Conservation (phyloP, 2,329 filamentous ascomycete genomes). For the Lojkania enalia region DNA sequence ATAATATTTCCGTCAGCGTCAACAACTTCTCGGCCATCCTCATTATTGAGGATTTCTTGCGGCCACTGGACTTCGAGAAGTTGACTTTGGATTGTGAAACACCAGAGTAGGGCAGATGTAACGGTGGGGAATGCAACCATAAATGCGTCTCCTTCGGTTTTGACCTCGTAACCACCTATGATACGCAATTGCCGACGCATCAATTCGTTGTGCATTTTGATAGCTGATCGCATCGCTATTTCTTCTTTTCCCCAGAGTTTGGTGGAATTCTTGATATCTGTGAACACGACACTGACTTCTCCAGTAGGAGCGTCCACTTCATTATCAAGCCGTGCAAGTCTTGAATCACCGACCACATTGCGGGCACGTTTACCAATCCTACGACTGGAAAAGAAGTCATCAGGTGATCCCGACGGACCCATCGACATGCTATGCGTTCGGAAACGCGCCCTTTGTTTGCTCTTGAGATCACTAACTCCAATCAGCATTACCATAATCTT, state of each 20-base stretch:
- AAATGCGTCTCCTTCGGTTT: slow-evolving; percentile 98
- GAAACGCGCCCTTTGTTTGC: slow-evolving; percentile 74
- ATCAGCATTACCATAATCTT: slow-evolving; percentile 99
- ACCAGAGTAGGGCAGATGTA: slow-evolving; percentile 93
- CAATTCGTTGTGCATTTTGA: slow-evolving; percentile 95
- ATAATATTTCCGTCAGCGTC: slow-evolving; percentile 88
- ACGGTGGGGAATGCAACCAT: slow-evolving; percentile 99
- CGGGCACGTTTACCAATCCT: slow-evolving; percentile 59
- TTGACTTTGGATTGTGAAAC: slow-evolving; percentile 87
- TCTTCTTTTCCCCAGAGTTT: slow-evolving; percentile 94
- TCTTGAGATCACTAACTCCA: slow-evolving; percentile 86
- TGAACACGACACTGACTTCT: slow-evolving; percentile 92
- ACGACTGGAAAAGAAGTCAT: slow-evolving; percentile 69
- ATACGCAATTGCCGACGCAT: slow-evolving; percentile 91
- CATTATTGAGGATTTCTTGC: slow-evolving; percentile 83
- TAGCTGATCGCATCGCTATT: slow-evolving; percentile 92
- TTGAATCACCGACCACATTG: slow-evolving; percentile 74
- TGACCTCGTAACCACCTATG: slow-evolving; percentile 97
- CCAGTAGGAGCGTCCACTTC: slow-evolving; percentile 91
- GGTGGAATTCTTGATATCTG: slow-evolving; percentile 98
- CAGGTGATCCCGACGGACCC: slow-evolving; percentile 73
- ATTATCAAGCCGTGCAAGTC: slow-evolving; percentile 80
- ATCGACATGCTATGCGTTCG: slow-evolving; percentile 84
- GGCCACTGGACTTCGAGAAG: slow-evolving; percentile 92
- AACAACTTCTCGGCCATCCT: slow-evolving; percentile 78